These are phyloP conservation scores for Fusarium caatingaense DNA, from an alignment of 2,329 filamentous ascomycete species.

Conservation along the genomic window DNA sequence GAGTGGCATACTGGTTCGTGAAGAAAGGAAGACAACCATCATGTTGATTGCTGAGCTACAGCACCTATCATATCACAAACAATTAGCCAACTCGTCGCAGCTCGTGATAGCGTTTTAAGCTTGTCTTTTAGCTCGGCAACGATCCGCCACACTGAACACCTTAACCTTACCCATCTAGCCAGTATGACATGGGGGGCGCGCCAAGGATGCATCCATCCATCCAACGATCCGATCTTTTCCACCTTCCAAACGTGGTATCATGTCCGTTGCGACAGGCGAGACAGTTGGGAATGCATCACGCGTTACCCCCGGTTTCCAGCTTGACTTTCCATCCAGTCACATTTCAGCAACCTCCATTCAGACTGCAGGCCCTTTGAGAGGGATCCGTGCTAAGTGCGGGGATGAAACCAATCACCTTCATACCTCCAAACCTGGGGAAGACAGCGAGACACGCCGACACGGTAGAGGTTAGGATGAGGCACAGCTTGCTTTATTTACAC, in stretches of 20 bases:
- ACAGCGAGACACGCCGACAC: neutral
- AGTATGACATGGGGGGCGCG: neutral
- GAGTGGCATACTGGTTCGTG: no score
- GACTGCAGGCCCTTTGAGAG: neutral
- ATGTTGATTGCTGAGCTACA: no score
- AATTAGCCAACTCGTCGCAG: constrained; percentile 3
- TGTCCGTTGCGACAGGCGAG: constrained; percentile 18
- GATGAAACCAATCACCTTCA: constrained; percentile 1
- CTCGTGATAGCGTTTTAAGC: constrained; percentile 35
- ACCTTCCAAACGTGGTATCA: constrained; percentile 42
- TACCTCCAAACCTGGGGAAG: constrained; percentile 8
- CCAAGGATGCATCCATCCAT: constrained; percentile 31
- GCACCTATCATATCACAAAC: neutral
- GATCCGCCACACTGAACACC: neutral
- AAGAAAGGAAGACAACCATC: no score
- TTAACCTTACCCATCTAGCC: neutral
- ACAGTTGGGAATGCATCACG: constrained; percentile 23
- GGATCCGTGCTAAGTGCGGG: constrained; percentile 34
- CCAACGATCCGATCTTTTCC: constrained; percentile 29
- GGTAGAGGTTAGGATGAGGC: neutral
- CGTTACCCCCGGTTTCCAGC: constrained; percentile 8
- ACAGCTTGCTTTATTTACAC: constrained; percentile 11
- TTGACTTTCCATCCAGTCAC: neutral
- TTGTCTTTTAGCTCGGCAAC: constrained; percentile 23
- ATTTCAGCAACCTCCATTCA: neutral